These are phyloP conservation scores for Kluyveromyces dobzhanskii DNA, from an alignment of 805 yeast species.

Conservation along the genomic window DNA sequence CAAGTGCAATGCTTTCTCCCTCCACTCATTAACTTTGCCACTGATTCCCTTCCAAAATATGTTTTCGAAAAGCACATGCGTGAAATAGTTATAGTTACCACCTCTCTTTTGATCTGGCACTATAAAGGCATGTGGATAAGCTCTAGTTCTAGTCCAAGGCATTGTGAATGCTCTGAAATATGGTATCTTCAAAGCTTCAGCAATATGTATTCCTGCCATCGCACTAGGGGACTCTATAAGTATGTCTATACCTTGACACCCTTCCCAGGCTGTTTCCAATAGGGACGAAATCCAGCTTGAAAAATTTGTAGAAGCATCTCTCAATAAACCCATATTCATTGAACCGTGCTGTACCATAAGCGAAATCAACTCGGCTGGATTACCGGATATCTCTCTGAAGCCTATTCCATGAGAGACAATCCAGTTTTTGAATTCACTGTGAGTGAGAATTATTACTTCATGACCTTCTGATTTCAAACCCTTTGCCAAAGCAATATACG, in stretches of 20 bases:
- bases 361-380: slow-evolving; percentile 86
- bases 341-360: slow-evolving; percentile 89
- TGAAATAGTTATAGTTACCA: slow-evolving; percentile 85
- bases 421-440: slow-evolving; percentile 73
- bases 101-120: slow-evolving; percentile 92
- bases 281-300: slow-evolving; percentile 77
- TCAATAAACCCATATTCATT: slow-evolving; percentile 70
- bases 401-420: slow-evolving; percentile 55
- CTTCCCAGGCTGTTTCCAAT: slow-evolving; percentile 69
- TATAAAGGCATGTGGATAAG: slow-evolving; percentile 93
- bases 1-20: slow-evolving; percentile 55
- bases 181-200: slow-evolving; percentile 84
- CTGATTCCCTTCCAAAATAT: slow-evolving; percentile 91
- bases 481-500: slow-evolving; percentile 82
- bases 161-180: slow-evolving; percentile 93
- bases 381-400: slow-evolving; percentile 77
- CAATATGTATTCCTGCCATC: slow-evolving; percentile 91
- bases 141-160: slow-evolving; percentile 97
- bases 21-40: slow-evolving; percentile 82
- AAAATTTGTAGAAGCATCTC: slow-evolving; percentile 76
- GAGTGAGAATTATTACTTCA: slow-evolving; percentile 76
- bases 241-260: slow-evolving; percentile 74
- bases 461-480: slow-evolving; percentile 80
- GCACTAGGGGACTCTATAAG: slow-evolving; percentile 94
- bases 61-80: slow-evolving; percentile 88